These are phyloP conservation scores for Fusarium hainanense DNA, from an alignment of 2,329 filamentous ascomycete species.

Conservation along the genomic window DNA sequence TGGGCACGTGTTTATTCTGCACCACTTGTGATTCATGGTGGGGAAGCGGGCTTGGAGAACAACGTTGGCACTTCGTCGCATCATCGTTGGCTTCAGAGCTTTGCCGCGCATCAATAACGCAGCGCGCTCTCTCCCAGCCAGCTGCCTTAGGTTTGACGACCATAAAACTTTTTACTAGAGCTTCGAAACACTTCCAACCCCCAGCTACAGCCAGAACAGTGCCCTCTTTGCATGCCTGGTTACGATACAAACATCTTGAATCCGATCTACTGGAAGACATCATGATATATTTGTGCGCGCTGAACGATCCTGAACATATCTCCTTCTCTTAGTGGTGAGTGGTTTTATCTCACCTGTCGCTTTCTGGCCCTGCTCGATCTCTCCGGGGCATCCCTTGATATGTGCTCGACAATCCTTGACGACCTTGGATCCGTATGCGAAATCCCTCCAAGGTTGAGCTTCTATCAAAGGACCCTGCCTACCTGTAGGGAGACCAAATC, in stretches of 20 bases:
- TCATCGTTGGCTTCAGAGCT: slow-evolving; percentile 45
- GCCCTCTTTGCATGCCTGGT: slow-evolving; percentile 39
- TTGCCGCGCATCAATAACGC: slow-evolving; percentile 39
- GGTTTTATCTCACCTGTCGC: slow-evolving; percentile 11
- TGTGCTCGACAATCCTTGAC: neutral
- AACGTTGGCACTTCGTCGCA: slow-evolving; percentile 46
- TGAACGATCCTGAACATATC: slow-evolving; percentile 47
- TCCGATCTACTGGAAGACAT: slow-evolving; percentile 49
- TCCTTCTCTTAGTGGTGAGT: slow-evolving; percentile 57
- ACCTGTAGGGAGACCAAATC: too few relatives aligned
- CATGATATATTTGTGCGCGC: slow-evolving; percentile 56
- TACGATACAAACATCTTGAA: slow-evolving; percentile 41
- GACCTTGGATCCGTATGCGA: neutral
- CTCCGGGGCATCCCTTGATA: neutral
- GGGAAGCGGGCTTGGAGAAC: slow-evolving; percentile 42
- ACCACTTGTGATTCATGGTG: slow-evolving; percentile 36
- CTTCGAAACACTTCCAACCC: slow-evolving; percentile 6
- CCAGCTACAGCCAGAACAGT: slow-evolving; percentile 26
- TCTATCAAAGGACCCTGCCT: neutral
- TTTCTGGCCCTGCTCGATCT: slow-evolving; percentile 10
- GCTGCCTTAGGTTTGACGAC: slow-evolving; percentile 26
- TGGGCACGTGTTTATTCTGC: slow-evolving; percentile 15
- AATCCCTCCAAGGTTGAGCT: neutral
- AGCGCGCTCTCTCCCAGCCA: slow-evolving; percentile 25
- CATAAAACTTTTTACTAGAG: slow-evolving; percentile 20